Conservation (phyloP, 176 grass and related monocot genomes). For the Cenchrus fungigraminus region DNA sequence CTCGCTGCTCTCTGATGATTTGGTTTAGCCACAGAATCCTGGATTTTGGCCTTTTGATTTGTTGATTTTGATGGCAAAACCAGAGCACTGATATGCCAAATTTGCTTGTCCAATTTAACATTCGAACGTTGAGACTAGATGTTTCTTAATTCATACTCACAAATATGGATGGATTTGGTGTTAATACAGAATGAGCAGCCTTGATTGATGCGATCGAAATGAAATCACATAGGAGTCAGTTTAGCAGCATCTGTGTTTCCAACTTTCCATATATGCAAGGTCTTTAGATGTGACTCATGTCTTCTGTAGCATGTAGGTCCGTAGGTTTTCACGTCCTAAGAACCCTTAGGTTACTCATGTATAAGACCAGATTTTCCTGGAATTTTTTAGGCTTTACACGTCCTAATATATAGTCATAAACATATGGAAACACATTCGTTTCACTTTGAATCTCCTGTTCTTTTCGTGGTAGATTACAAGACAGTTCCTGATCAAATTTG, state of each 20-base stretch:
- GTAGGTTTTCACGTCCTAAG: background rate
- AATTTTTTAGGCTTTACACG: background rate
- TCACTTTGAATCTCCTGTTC: background rate
- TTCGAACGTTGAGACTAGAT: background rate
- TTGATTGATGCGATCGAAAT: conserved; percentile 10
- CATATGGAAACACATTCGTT: background rate
- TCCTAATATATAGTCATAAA: conserved; percentile 2
- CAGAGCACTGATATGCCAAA: background rate
- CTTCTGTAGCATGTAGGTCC: background rate
- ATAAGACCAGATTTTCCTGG: background rate
- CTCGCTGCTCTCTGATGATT: background rate
- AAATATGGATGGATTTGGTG: background rate
- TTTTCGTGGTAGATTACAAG: background rate
- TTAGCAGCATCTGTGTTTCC: background rate
- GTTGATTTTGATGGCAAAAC: background rate
- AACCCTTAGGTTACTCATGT: background rate
- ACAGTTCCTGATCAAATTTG: background rate
- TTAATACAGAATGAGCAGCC: background rate
- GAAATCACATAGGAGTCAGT: background rate
- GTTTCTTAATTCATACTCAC: background rate
- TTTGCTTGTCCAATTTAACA: background rate
- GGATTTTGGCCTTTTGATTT: background rate
- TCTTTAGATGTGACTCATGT: background rate
- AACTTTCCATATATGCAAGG: background rate
- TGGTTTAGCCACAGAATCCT: background rate